Evolutionary conservation across 148 eudicot genomes (phyloP).

Genomic region (Fallopia convolvulus): DNA sequence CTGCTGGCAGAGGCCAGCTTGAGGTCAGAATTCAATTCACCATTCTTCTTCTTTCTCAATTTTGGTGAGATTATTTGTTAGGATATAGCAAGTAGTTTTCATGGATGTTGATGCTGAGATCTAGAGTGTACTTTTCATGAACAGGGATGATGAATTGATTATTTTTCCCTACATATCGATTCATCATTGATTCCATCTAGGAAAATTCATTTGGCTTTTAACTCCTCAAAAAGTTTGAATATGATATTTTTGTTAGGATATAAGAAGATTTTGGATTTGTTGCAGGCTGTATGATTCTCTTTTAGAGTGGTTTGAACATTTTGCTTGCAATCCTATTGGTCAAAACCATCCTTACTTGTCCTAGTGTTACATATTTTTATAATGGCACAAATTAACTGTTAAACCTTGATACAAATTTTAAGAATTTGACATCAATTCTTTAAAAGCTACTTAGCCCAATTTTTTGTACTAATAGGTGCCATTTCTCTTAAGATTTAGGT

Average conservation of each 20-base stretch:
- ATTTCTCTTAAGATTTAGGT: not conserved
- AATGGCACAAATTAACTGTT: too few relatives aligned
- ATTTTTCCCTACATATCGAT: not conserved
- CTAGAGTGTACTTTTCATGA: not conserved
- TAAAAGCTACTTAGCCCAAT: too few relatives aligned
- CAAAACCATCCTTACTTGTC: not conserved
- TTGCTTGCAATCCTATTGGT: not conserved
- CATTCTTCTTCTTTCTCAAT: not conserved
- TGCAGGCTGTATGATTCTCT: not conserved
- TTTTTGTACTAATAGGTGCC: not conserved
- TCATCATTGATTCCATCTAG: not conserved
- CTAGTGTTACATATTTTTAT: too few relatives aligned
- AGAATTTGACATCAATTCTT: too few relatives aligned
- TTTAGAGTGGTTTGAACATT: not conserved
- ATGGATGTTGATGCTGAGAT: not conserved
- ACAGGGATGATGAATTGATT: not conserved
- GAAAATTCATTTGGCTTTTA: not conserved
- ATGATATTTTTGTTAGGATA: not conserved
- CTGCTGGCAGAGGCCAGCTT: conserved; percentile 85
- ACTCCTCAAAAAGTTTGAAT: not conserved
- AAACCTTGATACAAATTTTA: too few relatives aligned
- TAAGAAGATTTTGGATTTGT: not conserved
- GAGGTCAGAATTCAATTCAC: conserved; percentile 40
- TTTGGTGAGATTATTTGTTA: not conserved
- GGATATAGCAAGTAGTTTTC: not conserved